These are phyloP conservation scores for Exophiala phaeomuriformis DNA, from an alignment of 2,329 filamentous ascomycete genomes.

Conservation along the genomic window DNA sequence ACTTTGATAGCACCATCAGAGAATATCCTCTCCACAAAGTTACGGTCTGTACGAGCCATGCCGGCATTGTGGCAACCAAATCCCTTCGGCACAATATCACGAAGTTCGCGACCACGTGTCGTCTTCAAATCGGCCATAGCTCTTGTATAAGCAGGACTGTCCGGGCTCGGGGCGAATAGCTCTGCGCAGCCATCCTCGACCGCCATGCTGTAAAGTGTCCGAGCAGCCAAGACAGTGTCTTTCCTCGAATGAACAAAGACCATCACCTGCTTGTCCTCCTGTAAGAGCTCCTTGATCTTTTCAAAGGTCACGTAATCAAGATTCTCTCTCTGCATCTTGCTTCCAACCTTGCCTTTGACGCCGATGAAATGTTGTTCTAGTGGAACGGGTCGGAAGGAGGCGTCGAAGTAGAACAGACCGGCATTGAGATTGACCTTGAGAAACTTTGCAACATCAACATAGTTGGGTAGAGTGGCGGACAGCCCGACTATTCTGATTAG, in stretches of 20 bases:
- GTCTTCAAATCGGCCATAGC: slow-evolving; percentile 78
- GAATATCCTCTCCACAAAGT: slow-evolving; percentile 91
- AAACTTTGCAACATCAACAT: slow-evolving; percentile 93
- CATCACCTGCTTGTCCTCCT: slow-evolving; percentile 93
- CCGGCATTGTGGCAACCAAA: slow-evolving; percentile 94
- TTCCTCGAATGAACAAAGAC: slow-evolving; percentile 97
- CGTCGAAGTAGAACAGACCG: slow-evolving; percentile 94
- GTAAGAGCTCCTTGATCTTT: slow-evolving; percentile 89
- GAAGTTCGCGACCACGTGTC: slow-evolving; percentile 75
- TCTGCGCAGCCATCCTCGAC: slow-evolving; percentile 70
- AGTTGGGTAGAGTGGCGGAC: slow-evolving; percentile 93
- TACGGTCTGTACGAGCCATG: slow-evolving; percentile 89
- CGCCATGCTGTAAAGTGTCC: slow-evolving; percentile 79
- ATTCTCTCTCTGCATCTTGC: slow-evolving; percentile 77
- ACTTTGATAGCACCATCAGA: slow-evolving; percentile 89
- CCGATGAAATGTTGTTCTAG: slow-evolving; percentile 96
- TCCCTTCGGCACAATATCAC: slow-evolving; percentile 82
- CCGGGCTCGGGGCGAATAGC: slow-evolving; percentile 76
- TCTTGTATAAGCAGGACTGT: slow-evolving; percentile 59
- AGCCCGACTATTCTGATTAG: slow-evolving; percentile 93
- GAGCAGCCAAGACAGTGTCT: slow-evolving; percentile 83
- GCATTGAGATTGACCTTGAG: slow-evolving; percentile 89
- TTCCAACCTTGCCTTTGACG: slow-evolving; percentile 81
- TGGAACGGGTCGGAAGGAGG: slow-evolving; percentile 90
- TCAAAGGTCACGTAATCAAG: slow-evolving; percentile 82